Conservation (phyloP, 441 rosid genomes). For the Populus hybrid region DNA sequence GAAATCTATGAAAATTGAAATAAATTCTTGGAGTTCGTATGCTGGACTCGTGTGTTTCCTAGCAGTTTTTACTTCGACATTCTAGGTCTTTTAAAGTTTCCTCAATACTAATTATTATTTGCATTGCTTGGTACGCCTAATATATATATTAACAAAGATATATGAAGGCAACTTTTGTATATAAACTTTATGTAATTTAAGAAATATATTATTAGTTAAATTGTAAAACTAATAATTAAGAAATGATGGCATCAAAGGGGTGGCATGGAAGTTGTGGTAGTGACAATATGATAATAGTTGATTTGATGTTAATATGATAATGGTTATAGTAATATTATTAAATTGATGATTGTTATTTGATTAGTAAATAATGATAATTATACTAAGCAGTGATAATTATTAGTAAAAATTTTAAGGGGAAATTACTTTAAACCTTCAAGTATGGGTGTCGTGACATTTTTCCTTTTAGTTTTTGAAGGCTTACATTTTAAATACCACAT, state of each 20-base stretch:
- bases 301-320: background rate
- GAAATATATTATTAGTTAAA: background rate
- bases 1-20: slow-evolving; percentile 18
- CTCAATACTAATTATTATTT: background rate
- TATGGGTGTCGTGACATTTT: background rate
- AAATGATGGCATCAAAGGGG: background rate
- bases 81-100: background rate
- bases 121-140: background rate
- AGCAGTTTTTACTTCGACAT: background rate
- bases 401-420: no score
- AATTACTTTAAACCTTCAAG: no score
- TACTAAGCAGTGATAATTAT: no score
- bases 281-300: no score
- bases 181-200: no score
- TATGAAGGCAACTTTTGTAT: background rate
- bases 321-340: no score
- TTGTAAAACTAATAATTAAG: background rate
- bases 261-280: background rate
- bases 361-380: no score
- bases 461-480: background rate
- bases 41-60: slow-evolving; percentile 2
- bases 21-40: slow-evolving; percentile 6
- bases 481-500: no score
- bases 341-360: no score
- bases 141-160: background rate